Evolutionary conservation across 2,329 filamentous ascomycete genomes (phyloP).

Genomic region (Aspergillus brunneoviolaceus): DNA sequence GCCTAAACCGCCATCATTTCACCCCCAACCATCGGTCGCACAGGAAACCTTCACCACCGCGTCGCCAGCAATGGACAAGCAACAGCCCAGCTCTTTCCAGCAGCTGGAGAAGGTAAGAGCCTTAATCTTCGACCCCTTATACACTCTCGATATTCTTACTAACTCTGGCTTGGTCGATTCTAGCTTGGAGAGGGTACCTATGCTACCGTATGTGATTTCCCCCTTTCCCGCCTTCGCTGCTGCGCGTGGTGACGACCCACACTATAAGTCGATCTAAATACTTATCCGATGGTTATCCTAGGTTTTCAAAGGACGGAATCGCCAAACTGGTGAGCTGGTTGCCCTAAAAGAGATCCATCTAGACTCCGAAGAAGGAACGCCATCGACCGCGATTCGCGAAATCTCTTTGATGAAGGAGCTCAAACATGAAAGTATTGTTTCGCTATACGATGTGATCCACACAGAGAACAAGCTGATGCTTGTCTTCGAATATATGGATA

Average conservation of each 20-base stretch:
- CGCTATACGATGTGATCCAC: conserved; percentile 96
- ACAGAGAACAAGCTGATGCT: conserved; percentile 99
- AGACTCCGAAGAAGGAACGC: conserved; percentile 96
- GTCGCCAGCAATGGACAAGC: conserved; percentile 70
- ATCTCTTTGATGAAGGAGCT: conserved; percentile 99
- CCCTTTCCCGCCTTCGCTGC: neutral
- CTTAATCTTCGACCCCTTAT: neutral
- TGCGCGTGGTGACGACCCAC: neutral
- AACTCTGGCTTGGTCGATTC: neutral
- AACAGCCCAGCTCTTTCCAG: conserved; percentile 95
- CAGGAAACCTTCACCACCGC: conserved; percentile 6
- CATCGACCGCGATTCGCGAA: conserved; percentile 94
- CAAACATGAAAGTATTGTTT: conserved; percentile 98
- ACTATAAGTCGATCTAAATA: neutral
- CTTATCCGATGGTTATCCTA: conserved; percentile 42
- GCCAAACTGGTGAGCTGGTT: conserved; percentile 93
- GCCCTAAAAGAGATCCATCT: conserved; percentile 98
- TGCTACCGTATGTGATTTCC: conserved; percentile 70
- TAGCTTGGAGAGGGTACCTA: conserved; percentile 95
- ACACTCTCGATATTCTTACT: neutral
- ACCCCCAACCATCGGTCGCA: conserved; percentile 16
- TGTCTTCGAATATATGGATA: conserved; percentile 98
- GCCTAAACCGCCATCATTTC: conserved; percentile 13
- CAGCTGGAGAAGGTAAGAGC: conserved; percentile 78
- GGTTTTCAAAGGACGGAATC: conserved; percentile 98